Conservation (phyloP, 495 filamentous ascomycete genomes). For the Bombardia bombarda region DNA sequence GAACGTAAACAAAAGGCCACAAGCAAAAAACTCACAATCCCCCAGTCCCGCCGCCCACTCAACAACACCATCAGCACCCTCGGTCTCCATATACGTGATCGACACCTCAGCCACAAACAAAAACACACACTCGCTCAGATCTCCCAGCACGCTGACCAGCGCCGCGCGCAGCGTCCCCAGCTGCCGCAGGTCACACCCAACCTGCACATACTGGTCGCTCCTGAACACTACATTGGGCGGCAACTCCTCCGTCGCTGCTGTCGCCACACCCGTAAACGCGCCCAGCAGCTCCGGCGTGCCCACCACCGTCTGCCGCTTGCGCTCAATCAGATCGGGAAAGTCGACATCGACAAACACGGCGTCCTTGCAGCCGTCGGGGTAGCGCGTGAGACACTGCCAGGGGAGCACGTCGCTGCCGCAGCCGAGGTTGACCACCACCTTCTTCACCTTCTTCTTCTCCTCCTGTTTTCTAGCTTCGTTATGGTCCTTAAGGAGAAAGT, state of each 20-base stretch:
- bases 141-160: conserved; percentile 39
- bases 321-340: conserved; percentile 69
- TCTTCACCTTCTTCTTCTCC: conserved; percentile 35
- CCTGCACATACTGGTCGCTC: conserved; percentile 64
- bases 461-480: conserved; percentile 23
- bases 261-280: conserved; percentile 5
- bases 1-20: not conserved
- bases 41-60: conserved; percentile 57
- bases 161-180: conserved; percentile 47
- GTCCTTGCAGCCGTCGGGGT: conserved; percentile 38
- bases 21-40: conserved; percentile 40
- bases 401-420: conserved; percentile 93
- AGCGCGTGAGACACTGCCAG: conserved; percentile 67
- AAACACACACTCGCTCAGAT: conserved; percentile 49
- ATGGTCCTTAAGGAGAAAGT: no score
- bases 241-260: not conserved
- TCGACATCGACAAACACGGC: conserved; percentile 77
- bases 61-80: conserved; percentile 66
- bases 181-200: conserved; percentile 77
- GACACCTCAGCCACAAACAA: conserved; percentile 86
- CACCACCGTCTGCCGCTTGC: conserved; percentile 61
- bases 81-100: conserved; percentile 78
- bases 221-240: conserved; percentile 39
- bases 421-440: conserved; percentile 77
- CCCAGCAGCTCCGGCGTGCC: conserved; percentile 49